Base-by-base conservation (phyloP, 495 filamentous ascomycete species). In the Xylaria venustula region DNA sequence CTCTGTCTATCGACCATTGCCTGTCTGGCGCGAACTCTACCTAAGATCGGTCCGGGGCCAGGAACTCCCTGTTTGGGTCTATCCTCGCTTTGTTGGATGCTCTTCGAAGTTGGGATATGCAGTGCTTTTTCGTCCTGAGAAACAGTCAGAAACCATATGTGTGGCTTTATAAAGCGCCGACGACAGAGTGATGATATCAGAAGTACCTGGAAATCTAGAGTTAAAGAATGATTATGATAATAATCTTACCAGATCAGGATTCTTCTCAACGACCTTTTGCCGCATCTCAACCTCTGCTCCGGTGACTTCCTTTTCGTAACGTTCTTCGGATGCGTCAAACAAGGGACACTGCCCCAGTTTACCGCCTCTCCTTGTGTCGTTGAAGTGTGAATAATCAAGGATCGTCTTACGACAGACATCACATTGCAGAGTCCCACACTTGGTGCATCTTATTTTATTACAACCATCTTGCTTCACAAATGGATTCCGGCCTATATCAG, bases 391-490 rank as follows among this genome's bases (percentile, higher is more conserved):
- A 54, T 85, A 82, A 54, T 79, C 72, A 1, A 7, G 55, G 55
- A 75, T 80, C 17, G 78, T 81, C 64, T 86, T 77, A n/a, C 79
- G 81, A 74, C 90, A 94, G 40, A 91, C 77, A 64, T 93, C 92
- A 68, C 88, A 90, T 71, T 90, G 88, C 1, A 81, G 45, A 34
- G 85, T 85, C 3, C 55, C 19, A 63, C 90, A 93, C 15, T 77
- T 77, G 1, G 77, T 74, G 65, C 91, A 96, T 0, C 67, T 78
- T 77, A 96, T 88, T 75, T 92, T 95, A 72, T 96, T 96, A 76
- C 92, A 96, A 9, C 92, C 92, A 32, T 77, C 71, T 56, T 87
- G 82, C 68, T 95, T 96, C 68, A 95, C 76, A 65, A 88, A 91
- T 0, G 83, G 78, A 8, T 79, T 81, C 12, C 73, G 62, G 66